Evolutionary conservation across 495 filamentous ascomycete species (phyloP).

Genomic region (Daldinia grandis): DNA sequence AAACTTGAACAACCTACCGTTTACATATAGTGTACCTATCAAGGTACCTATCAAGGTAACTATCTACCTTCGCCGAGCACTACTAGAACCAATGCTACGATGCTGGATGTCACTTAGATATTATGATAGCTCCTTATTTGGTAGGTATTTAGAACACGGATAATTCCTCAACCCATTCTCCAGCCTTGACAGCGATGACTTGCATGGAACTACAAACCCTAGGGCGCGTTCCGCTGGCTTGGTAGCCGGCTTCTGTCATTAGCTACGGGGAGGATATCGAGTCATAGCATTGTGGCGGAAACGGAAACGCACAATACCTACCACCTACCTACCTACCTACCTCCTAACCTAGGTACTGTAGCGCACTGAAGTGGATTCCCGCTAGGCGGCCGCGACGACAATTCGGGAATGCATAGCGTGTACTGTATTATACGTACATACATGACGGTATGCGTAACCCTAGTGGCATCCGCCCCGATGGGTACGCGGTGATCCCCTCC

Average conservation of each 20-base stretch:
- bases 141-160: not conserved
- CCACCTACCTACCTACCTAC: no score
- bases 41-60: no score
- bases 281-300: constrained; percentile 31
- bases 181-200: constrained; percentile 29
- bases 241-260: constrained; percentile 20
- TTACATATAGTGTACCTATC: not conserved
- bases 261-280: constrained; percentile 14
- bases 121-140: not conserved
- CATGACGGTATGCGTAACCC: constrained; percentile 12
- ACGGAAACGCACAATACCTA: constrained; percentile 9
- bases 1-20: constrained; percentile 12
- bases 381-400: constrained; percentile 30
- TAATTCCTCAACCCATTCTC: constrained; percentile 10
- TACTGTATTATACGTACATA: constrained; percentile 13
- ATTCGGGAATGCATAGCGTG: constrained; percentile 36
- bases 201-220: constrained; percentile 29
- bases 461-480: constrained; percentile 40
- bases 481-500: constrained; percentile 30
- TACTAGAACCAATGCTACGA: constrained; percentile 13
- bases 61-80: constrained; percentile 27
- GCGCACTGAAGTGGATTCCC: constrained; percentile 17
- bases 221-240: constrained; percentile 27
- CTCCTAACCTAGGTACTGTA: no score
- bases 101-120: not conserved